A percentile compares a stretch with the other conserved stretches of the same genome.
Evolutionary conservation across 106 monocot species (phyloP).

Genomic region (Platanthera zijinensis): DNA sequence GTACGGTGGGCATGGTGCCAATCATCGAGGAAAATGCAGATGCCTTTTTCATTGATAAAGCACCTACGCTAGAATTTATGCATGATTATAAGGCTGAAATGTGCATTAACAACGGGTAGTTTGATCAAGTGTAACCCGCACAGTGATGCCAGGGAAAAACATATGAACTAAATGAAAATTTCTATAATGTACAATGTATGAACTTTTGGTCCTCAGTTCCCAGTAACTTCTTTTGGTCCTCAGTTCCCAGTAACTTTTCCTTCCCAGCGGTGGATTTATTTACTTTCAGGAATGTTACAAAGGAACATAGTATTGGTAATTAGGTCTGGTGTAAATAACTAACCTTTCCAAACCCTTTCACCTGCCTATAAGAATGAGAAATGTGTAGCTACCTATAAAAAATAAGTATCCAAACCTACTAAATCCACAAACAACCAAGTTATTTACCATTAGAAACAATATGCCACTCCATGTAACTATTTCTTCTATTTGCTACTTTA

Average conservation of each 20-base stretch:
- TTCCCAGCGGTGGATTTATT: background rate
- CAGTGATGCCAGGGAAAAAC: no score
- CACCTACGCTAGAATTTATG: no score
- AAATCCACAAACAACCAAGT: background rate
- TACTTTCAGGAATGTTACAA: background rate
- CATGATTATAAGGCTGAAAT: background rate
- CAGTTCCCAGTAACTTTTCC: no score
- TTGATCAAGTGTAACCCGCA: background rate
- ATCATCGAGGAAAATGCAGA: background rate
- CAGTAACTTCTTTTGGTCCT: background rate
- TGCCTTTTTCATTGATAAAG: background rate
- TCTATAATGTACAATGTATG: background rate
- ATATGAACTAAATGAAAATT: background rate
- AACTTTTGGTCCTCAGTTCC: background rate
- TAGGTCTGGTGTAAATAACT: background rate
- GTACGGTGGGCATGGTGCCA: background rate
- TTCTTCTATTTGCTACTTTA: constrained; percentile 1
- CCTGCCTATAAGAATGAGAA: background rate
- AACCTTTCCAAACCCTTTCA: background rate
- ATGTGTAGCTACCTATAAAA: background rate
- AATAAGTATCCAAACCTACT: background rate
- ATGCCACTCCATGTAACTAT: background rate
- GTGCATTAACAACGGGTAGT: background rate
- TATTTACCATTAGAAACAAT: background rate
- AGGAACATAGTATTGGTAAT: background rate